These are phyloP conservation scores for Schizochytrium sp. DNA, from an alignment of 108 stramenopile species.

Conservation along the genomic window DNA sequence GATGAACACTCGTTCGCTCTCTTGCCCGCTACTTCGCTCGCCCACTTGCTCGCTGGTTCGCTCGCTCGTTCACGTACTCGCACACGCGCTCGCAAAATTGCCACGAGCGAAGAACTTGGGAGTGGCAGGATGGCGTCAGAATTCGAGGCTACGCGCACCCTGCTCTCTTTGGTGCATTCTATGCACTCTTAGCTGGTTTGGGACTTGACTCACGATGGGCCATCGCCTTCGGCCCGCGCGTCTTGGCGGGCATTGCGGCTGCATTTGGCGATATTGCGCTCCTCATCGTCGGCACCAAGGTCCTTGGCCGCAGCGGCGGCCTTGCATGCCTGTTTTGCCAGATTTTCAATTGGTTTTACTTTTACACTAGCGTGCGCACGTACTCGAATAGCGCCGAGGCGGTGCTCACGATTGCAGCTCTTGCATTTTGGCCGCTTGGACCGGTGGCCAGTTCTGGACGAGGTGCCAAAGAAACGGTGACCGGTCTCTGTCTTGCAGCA, in stretches of 20 bases:
- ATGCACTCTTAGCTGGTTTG: background rate
- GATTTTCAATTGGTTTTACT: background rate
- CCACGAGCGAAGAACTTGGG: background rate
- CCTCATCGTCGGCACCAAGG: background rate
- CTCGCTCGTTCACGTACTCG: background rate
- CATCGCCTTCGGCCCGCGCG: background rate
- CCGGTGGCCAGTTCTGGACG: background rate
- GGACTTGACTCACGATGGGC: background rate
- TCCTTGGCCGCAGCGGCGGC: background rate
- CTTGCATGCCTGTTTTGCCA: background rate
- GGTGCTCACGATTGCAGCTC: background rate
- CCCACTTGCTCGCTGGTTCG: background rate
- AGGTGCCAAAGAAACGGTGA: background rate
- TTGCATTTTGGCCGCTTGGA: background rate
- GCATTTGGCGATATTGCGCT: background rate
- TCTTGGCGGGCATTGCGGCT: background rate
- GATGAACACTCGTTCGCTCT: background rate
- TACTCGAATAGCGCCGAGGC: background rate
- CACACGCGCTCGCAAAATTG: background rate
- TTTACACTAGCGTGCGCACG: background rate
- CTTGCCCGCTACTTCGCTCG: background rate
- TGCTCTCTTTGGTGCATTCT: background rate
- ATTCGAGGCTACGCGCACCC: conserved; percentile 6
- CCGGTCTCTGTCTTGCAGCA: background rate
- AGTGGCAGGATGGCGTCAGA: background rate